Percentiles rank a stretch among this genome's conserved stretches.
Evolutionary conservation across 1,139 yeast genomes (phyloP).

Genomic region (Yamadazyma dushanensis): DNA sequence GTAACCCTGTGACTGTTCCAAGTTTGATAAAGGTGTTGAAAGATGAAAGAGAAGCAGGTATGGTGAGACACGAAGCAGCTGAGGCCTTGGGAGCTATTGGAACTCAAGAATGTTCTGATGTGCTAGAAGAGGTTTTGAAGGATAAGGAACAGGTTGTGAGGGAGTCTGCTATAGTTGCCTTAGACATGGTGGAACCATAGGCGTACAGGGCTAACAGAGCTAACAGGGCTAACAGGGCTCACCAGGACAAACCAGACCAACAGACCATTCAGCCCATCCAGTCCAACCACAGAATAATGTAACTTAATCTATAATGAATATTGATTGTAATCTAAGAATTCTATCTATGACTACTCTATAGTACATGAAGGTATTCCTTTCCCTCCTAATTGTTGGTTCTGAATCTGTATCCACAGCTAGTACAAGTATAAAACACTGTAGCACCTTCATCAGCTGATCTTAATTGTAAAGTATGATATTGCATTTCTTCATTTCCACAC

Average conservation of each 20-base stretch:
- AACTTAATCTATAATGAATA: background rate
- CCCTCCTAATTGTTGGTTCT: constrained; percentile 76
- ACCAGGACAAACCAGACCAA: too few species aligned
- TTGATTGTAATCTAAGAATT: constrained; percentile 5
- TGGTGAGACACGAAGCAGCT: constrained; percentile 99
- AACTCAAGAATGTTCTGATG: constrained; percentile 92
- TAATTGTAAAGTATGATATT: constrained; percentile 90
- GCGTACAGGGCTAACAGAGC: constrained; percentile 38
- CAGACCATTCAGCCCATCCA: too few species aligned
- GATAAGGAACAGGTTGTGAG: constrained; percentile 90
- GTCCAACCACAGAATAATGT: too few species aligned
- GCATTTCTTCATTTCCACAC: constrained; percentile 98
- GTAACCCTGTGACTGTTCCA: constrained; percentile 92
- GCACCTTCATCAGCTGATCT: constrained; percentile 99
- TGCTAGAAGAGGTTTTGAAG: constrained; percentile 71
- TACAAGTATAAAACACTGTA: constrained; percentile 92
- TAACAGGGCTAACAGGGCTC: too few species aligned
- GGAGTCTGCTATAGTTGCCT: constrained; percentile 93
- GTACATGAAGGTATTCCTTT: constrained; percentile 5
- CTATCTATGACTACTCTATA: background rate
- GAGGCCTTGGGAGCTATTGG: constrained; percentile 98
- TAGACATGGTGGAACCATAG: constrained; percentile 97
- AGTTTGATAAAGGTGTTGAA: constrained; percentile 78
- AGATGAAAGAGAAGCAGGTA: constrained; percentile 81
- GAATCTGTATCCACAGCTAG: constrained; percentile 87